Evolutionary conservation across 1,139 yeast species (phyloP).

Genomic region (Saccharomyces uvarum): DNA sequence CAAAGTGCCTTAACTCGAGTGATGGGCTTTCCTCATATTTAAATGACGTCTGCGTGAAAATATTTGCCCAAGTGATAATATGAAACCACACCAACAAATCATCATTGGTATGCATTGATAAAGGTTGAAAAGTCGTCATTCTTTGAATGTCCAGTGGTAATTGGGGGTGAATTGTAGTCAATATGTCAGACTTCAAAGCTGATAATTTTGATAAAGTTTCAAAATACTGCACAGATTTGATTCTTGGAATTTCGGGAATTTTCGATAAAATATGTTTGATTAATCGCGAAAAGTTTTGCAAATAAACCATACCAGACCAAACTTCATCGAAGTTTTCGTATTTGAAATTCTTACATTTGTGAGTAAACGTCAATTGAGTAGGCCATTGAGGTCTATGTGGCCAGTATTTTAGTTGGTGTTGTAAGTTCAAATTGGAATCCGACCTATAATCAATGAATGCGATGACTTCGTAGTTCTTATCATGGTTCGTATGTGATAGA

Average conservation of each 20-base stretch:
- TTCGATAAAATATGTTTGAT: slow-evolving; percentile 37
- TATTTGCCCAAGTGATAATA: slow-evolving; percentile 57
- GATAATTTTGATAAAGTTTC: slow-evolving; percentile 15
- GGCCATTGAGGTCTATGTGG: slow-evolving; percentile 38
- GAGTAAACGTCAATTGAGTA: slow-evolving; percentile 53
- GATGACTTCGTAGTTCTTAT: slow-evolving; percentile 1
- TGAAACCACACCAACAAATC: slow-evolving; percentile 44
- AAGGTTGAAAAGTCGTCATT: slow-evolving; percentile 34
- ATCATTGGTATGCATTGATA: slow-evolving; percentile 41
- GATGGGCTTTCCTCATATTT: background rate
- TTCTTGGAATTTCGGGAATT: slow-evolving; percentile 32
- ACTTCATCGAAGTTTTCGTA: slow-evolving; percentile 43
- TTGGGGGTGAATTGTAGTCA: slow-evolving; percentile 4
- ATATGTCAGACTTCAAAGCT: slow-evolving; percentile 12
- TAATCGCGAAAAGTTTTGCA: slow-evolving; percentile 40
- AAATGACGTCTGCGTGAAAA: slow-evolving; percentile 35
- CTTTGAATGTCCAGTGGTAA: slow-evolving; percentile 13
- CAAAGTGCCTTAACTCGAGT: background rate
- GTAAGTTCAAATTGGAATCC: slow-evolving; percentile 8
- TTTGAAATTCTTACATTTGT: slow-evolving; percentile 51
- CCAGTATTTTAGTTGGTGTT: slow-evolving; percentile 14
- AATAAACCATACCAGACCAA: slow-evolving; percentile 57
- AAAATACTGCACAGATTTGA: slow-evolving; percentile 33
- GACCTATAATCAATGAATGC: background rate
- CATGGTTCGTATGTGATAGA: background rate